phyloP scores from a whole-genome alignment of 2,329 filamentous ascomycete species.

The Pseudogymnoascus sp. region DNA sequence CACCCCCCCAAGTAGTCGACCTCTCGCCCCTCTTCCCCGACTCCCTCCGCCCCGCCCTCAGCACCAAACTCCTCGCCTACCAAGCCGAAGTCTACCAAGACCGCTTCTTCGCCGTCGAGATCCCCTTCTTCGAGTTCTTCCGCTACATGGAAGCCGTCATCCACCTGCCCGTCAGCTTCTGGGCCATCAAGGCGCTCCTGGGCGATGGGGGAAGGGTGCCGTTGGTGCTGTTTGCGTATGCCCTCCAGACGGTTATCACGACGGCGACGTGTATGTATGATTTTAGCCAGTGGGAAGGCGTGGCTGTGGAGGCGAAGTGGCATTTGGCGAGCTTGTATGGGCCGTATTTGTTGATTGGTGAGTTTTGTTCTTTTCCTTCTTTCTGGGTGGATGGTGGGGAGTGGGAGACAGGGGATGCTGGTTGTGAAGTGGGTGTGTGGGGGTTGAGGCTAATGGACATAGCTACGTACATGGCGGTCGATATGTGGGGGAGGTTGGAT shows the following conservation, averaged over 20 bases:
- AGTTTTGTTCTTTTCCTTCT: constrained; percentile 23
- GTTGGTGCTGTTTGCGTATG: constrained; percentile 51
- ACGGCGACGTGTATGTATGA: constrained; percentile 56
- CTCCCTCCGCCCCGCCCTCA: constrained; percentile 39
- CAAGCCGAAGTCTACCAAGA: constrained; percentile 56
- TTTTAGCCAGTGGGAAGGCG: constrained; percentile 46
- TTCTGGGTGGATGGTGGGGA: neutral
- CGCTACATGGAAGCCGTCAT: constrained; percentile 51
- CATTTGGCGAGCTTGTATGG: constrained; percentile 45
- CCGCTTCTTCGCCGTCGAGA: constrained; percentile 50
- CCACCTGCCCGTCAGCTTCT: constrained; percentile 52
- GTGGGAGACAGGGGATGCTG: too few species aligned
- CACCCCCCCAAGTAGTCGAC: constrained; percentile 53
- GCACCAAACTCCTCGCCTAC: constrained; percentile 42
- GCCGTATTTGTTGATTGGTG: constrained; percentile 48
- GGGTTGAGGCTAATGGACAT: neutral
- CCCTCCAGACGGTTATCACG: constrained; percentile 50
- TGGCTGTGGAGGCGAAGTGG: constrained; percentile 37
- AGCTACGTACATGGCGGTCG: constrained; percentile 35
- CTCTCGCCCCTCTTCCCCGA: constrained; percentile 50
- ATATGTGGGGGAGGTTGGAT: constrained; percentile 32
- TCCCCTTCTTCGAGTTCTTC: constrained; percentile 48
- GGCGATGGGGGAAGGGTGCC: constrained; percentile 26
- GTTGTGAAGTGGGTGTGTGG: too few species aligned
- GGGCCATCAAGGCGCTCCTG: constrained; percentile 48